Conservation (phyloP, 1,284 basidiomycete genomes). For the Ustilago lituana region DNA sequence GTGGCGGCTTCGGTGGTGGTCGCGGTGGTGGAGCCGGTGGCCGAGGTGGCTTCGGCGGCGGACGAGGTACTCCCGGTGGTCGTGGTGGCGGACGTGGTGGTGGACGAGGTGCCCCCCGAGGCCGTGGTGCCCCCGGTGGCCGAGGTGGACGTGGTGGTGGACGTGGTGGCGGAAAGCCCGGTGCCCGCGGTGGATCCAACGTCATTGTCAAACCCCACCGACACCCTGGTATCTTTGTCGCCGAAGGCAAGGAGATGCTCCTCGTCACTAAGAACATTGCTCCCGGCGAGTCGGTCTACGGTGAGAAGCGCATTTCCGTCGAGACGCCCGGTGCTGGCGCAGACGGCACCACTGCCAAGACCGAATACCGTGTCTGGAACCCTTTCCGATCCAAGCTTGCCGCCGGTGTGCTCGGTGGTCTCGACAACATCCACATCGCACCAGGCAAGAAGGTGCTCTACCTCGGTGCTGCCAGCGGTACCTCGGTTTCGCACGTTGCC, state of each 20-base stretch:
- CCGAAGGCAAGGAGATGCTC: slow-evolving; percentile 83
- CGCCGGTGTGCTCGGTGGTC: slow-evolving; percentile 93
- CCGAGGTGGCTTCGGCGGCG: slow-evolving; percentile 62
- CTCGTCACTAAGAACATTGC: slow-evolving; percentile 97
- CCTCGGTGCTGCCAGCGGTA: slow-evolving; percentile 93
- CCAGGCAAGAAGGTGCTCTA: slow-evolving; percentile 97
- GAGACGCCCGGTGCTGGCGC: slow-evolving; percentile 72
- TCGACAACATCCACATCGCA: slow-evolving; percentile 91
- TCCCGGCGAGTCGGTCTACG: slow-evolving; percentile 97
- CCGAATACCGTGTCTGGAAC: slow-evolving; percentile 99
- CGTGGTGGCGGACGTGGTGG: slow-evolving; percentile 42
- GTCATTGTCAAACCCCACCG: slow-evolving; percentile 91
- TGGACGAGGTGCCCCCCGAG: slow-evolving; percentile 55
- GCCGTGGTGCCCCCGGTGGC: slow-evolving; percentile 59
- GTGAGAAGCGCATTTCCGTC: slow-evolving; percentile 79
- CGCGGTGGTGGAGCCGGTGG: slow-evolving; percentile 71
- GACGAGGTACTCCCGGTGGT: slow-evolving; percentile 50
- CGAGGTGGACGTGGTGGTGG: slow-evolving; percentile 57
- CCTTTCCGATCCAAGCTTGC: slow-evolving; percentile 97
- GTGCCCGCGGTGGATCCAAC: slow-evolving; percentile 75
- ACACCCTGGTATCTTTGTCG: slow-evolving; percentile 81
- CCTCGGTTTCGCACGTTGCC: slow-evolving; percentile 97
- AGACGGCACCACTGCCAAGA: slow-evolving; percentile 79
- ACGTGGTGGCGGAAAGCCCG: slow-evolving; percentile 58
- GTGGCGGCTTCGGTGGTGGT: slow-evolving; percentile 53